These are phyloP conservation scores for Peronospora tabacina DNA, from an alignment of 352 stramenopile genomes.

Conservation along the genomic window DNA sequence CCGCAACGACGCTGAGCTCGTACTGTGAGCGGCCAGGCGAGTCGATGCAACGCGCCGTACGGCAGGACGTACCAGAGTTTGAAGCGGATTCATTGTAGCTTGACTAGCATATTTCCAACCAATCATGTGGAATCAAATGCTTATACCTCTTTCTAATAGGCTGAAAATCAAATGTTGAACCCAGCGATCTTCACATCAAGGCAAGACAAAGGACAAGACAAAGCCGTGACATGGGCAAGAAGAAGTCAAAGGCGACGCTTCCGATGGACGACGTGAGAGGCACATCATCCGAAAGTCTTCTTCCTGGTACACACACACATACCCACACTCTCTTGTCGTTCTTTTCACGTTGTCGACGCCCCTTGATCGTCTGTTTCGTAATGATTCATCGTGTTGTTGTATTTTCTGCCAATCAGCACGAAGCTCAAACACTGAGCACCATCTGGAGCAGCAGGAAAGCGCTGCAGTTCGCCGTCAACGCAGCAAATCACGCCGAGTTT, in stretches of 20 bases:
- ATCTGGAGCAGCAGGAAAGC: slow-evolving; percentile 31
- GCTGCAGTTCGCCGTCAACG: slow-evolving; percentile 41
- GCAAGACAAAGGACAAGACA: slow-evolving; percentile 13
- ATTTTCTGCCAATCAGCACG: slow-evolving; percentile 5
- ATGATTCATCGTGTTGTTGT: slow-evolving; percentile 11
- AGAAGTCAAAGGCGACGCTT: slow-evolving; percentile 48
- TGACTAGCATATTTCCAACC: slow-evolving; percentile 9
- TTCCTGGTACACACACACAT: slow-evolving; percentile 27
- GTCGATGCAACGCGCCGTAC: slow-evolving; percentile 1
- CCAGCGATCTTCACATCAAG: slow-evolving; percentile 23
- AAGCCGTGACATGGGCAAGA: slow-evolving; percentile 40
- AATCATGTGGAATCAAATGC: slow-evolving; percentile 4
- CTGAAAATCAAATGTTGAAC: slow-evolving; percentile 30
- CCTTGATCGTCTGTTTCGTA: not conserved
- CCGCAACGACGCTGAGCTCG: slow-evolving; percentile 8
- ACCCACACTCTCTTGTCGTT: slow-evolving; percentile 1
- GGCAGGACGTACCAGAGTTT: slow-evolving; percentile 10
- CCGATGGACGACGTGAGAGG: slow-evolving; percentile 36
- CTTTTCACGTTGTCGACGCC: slow-evolving; percentile 2
- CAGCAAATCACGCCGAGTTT: slow-evolving; percentile 63
- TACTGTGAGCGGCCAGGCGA: not conserved
- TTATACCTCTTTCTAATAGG: slow-evolving; percentile 8
- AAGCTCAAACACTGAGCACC: slow-evolving; percentile 25
- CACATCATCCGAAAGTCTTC: slow-evolving; percentile 40
- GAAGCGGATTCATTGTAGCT: slow-evolving; percentile 11